Percentiles rank a stretch among this genome's conserved stretches.
phyloP scores from a whole-genome alignment of 805 yeast species.

The Saccharomycopsis vini region DNA sequence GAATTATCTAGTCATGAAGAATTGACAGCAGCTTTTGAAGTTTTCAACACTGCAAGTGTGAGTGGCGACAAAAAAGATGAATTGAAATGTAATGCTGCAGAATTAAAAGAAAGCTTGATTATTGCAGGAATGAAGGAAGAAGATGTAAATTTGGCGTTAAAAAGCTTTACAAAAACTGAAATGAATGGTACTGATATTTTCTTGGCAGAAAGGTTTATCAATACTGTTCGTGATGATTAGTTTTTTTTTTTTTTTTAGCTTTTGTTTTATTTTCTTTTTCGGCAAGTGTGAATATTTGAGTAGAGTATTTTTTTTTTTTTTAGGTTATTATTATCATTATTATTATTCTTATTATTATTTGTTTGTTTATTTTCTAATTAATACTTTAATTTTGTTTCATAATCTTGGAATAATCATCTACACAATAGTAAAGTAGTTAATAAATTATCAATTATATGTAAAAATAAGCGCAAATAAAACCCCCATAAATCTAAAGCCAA shows the following conservation, averaged over 20 bases:
- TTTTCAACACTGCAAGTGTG: slow-evolving; percentile 31
- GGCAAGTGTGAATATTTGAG: too few relatives aligned
- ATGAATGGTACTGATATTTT: slow-evolving; percentile 52
- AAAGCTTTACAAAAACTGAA: slow-evolving; percentile 45
- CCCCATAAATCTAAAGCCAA: too few relatives aligned
- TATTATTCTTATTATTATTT: too few relatives aligned
- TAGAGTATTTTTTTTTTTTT: too few relatives aligned
- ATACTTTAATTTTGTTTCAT: too few relatives aligned
- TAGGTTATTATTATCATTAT: too few relatives aligned
- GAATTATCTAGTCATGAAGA: slow-evolving; percentile 44
- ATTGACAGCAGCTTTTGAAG: slow-evolving; percentile 49
- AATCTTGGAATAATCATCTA: too few relatives aligned
- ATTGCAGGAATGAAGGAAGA: slow-evolving; percentile 31
- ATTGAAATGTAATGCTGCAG: slow-evolving; percentile 38
- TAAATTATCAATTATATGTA: too few relatives aligned
- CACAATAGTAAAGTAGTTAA: too few relatives aligned
- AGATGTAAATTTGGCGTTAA: slow-evolving; percentile 44
- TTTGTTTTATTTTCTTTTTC: not conserved
- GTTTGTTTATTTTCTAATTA: too few relatives aligned
- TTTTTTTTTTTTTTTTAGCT: too few relatives aligned
- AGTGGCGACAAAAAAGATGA: slow-evolving; percentile 28
- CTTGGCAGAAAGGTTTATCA: slow-evolving; percentile 28
- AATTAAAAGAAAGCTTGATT: slow-evolving; percentile 41
- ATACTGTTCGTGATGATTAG: slow-evolving; percentile 18
- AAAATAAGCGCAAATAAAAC: too few relatives aligned